Base-by-base conservation (phyloP, 208 protist genomes). In the Trypanosoma rangeli region DNA sequence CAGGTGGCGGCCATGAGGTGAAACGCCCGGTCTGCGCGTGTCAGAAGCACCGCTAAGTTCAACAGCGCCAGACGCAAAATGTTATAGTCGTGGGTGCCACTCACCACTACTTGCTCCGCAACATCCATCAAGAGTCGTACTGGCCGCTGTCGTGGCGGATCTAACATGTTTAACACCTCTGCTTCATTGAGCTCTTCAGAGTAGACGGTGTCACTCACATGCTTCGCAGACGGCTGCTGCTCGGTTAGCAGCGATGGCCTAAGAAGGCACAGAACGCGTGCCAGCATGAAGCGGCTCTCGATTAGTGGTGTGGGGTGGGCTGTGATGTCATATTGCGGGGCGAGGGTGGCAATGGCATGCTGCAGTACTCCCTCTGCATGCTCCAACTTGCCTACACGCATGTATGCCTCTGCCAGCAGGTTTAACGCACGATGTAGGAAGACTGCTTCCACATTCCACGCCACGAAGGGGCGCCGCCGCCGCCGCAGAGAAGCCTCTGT, bases 41-140 rank as follows among this genome's bases (percentile, higher is more conserved):
- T 66, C 18, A 93, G 63, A 10, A 94, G 59, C 4, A 74, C 56
- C 2, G 86, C 73, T 28, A 93, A 79, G 48, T 88, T 74, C 28
- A 93, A 74, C 52, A 95, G 75, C 8, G 89, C 70, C 46, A 62
- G 26, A n/a, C 85, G 85, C 59, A 95, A 52, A 10, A 79, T 48
- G 18, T 70, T 66, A 74, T 91, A 92, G 24, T 88, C 76, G 73
- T 95, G 90, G n/a, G 80, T 86, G 20, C 83, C 85, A 37, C 61
- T 60, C 52, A 58, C 42, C 5, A 95, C 77, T 26, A 64, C 54
- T 12, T 69, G 53, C 53, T 89, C 60, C 42, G 85, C 64, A 20
- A 86, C 80, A 35, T 74, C 26, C 1, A 91, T 68, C 8, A 95
- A 78, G 35, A 70, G 63, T 24, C 54, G 39, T 35, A 74, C 62